A percentile compares a stretch with the other conserved stretches of the same genome.
phyloP scores from a whole-genome alignment of 495 filamentous ascomycete genomes.

The Echria macrotheca region DNA sequence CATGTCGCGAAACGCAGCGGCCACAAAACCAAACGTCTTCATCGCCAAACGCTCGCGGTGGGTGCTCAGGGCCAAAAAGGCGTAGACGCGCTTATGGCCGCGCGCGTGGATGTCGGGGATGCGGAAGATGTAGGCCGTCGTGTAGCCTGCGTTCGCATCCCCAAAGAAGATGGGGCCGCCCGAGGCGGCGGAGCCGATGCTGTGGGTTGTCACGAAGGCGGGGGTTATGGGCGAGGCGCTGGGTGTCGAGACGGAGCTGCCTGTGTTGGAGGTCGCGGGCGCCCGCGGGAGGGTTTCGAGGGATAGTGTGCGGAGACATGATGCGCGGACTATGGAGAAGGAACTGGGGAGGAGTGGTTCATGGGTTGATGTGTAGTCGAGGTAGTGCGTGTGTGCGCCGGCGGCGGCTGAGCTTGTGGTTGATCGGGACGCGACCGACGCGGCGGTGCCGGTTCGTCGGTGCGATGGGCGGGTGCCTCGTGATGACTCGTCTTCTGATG shows the following conservation, averaged over 20 bases:
- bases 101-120: constrained; percentile 84
- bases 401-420: constrained; percentile 36
- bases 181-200: constrained; percentile 36
- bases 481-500: constrained; percentile 40
- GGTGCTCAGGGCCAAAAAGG: constrained; percentile 71
- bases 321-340: constrained; percentile 80
- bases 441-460: constrained; percentile 27
- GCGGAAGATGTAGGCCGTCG: constrained; percentile 88
- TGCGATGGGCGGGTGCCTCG: constrained; percentile 17
- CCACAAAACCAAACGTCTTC: constrained; percentile 68
- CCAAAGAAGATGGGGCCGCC: constrained; percentile 82
- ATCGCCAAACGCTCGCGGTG: constrained; percentile 69
- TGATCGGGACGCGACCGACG: constrained; percentile 35
- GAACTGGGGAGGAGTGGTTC: constrained; percentile 67
- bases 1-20: constrained; percentile 68
- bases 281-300: constrained; percentile 76
- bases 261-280: constrained; percentile 27
- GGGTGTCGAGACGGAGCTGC: constrained; percentile 32
- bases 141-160: constrained; percentile 75
- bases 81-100: constrained; percentile 79
- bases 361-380: constrained; percentile 82
- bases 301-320: constrained; percentile 79
- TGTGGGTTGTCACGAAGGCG: constrained; percentile 48
- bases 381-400: constrained; percentile 63
- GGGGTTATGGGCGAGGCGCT: constrained; percentile 30